Evolutionary conservation across 768 basidiomycete species (phyloP).

Genomic region (Tricholoma flavovirens): DNA sequence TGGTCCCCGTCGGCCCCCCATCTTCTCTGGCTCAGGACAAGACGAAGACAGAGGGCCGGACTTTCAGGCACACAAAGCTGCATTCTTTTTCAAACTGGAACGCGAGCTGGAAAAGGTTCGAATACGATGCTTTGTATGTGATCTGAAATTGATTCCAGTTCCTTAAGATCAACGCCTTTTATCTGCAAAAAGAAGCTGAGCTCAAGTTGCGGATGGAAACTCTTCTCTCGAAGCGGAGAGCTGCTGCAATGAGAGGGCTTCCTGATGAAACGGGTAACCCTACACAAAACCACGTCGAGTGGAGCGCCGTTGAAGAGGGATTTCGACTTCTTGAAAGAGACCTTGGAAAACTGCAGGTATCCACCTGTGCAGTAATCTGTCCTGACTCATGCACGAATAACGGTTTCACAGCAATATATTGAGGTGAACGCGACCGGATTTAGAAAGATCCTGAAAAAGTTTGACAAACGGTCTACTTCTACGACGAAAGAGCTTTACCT

Average conservation of each 20-base stretch:
- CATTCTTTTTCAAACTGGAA: conserved; percentile 98
- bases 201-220: conserved; percentile 89
- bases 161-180: conserved; percentile 91
- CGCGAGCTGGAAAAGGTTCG: conserved; percentile 93
- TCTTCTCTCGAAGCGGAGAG: conserved; percentile 87
- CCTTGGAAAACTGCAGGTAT: conserved; percentile 89
- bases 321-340: conserved; percentile 93
- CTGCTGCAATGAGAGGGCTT: conserved; percentile 65
- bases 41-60: conserved; percentile 75
- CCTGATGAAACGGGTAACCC: conserved; percentile 63
- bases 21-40: conserved; percentile 55
- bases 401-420: conserved; percentile 73
- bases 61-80: conserved; percentile 92
- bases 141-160: conserved; percentile 1
- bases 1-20: conserved; percentile 46
- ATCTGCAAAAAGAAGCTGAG: conserved; percentile 95
- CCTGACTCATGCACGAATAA: conserved; percentile 17
- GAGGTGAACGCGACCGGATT: conserved; percentile 97
- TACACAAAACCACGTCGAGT: conserved; percentile 72
- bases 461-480: conserved; percentile 93
- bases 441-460: conserved; percentile 96
- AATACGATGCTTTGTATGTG: conserved; percentile 4
- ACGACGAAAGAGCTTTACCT: conserved; percentile 97
- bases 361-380: conserved; percentile 8
- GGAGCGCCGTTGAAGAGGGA: conserved; percentile 95